Percentiles rank a stretch among this genome's conserved stretches.
phyloP scores from a whole-genome alignment of 371 early-diverging fungal species.

The Rhizopus delemar region DNA sequence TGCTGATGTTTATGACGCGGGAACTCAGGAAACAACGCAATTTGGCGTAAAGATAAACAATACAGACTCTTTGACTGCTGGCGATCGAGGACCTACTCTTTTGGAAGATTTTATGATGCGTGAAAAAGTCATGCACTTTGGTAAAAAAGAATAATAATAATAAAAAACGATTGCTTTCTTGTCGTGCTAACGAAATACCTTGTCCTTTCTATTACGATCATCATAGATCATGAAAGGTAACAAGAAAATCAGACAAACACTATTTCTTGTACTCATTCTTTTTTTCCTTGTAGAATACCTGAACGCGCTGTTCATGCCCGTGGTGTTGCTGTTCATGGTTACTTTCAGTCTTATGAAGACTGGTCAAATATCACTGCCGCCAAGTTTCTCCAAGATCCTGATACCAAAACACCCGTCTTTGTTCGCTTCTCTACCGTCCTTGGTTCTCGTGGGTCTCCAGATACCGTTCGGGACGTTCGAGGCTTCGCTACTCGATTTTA shows the following conservation, averaged over 20 bases:
- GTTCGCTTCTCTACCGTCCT: conserved; percentile 61
- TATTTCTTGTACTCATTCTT: background rate
- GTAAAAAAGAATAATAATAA: conserved; percentile 16
- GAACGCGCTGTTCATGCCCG: conserved; percentile 60
- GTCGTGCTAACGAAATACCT: too few relatives aligned
- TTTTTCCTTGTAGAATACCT: conserved; percentile 39
- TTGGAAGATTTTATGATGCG: conserved; percentile 53
- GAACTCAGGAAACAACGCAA: conserved; percentile 26
- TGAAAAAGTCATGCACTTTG: conserved; percentile 60
- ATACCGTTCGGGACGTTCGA: conserved; percentile 59
- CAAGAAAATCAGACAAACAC: background rate
- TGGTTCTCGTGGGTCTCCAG: conserved; percentile 49
- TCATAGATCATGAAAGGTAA: conserved; percentile 31
- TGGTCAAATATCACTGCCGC: conserved; percentile 52
- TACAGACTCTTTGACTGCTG: conserved; percentile 41
- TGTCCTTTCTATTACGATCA: background rate
- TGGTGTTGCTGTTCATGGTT: conserved; percentile 57
- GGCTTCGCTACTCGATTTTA: conserved; percentile 66
- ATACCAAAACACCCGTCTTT: conserved; percentile 56
- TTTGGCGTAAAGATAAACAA: conserved; percentile 35
- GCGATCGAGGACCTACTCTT: conserved; percentile 48
- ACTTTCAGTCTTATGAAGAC: conserved; percentile 49
- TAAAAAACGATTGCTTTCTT: background rate
- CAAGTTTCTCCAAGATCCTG: conserved; percentile 34
- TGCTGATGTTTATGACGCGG: conserved; percentile 15